Evolutionary conservation across 2,329 filamentous ascomycete genomes (phyloP).

Genomic region (Fusarium nurragi): DNA sequence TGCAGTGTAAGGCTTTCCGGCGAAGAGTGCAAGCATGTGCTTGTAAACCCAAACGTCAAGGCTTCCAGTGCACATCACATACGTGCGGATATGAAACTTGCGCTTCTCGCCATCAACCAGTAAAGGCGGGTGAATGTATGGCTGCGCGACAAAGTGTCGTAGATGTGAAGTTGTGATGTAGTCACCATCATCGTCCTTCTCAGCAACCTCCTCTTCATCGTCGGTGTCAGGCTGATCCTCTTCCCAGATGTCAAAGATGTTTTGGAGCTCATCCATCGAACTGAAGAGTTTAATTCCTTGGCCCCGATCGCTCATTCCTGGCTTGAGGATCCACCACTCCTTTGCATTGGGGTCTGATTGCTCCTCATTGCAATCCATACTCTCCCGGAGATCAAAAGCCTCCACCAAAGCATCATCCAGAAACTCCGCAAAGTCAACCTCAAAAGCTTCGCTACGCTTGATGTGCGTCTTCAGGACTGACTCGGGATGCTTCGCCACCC

Average conservation of each 20-base stretch:
- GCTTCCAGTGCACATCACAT: constrained; percentile 83
- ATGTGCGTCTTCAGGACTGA: constrained; percentile 76
- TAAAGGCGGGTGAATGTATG: constrained; percentile 90
- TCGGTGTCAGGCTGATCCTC: constrained; percentile 71
- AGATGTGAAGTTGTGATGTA: constrained; percentile 87
- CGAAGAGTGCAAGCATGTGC: constrained; percentile 93
- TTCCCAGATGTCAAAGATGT: constrained; percentile 94
- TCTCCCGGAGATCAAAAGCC: constrained; percentile 85
- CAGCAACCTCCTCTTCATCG: constrained; percentile 62
- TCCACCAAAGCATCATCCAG: constrained; percentile 92
- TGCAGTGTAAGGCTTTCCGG: constrained; percentile 74
- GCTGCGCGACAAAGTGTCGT: constrained; percentile 94
- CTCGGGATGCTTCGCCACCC: constrained; percentile 83
- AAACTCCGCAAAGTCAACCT: constrained; percentile 97
- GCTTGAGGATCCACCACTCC: constrained; percentile 98
- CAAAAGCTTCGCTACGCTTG: constrained; percentile 83
- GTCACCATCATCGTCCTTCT: constrained; percentile 53
- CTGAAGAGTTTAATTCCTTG: constrained; percentile 93
- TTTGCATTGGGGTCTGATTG: constrained; percentile 51
- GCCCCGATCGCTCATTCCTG: constrained; percentile 95
- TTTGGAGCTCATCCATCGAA: constrained; percentile 82
- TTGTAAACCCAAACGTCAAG: constrained; percentile 87
- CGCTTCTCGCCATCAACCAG: constrained; percentile 69
- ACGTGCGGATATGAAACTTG: constrained; percentile 96
- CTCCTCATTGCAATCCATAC: constrained; percentile 71